Conservation (phyloP, 169 alveolate species). For the Babesia ovata region DNA sequence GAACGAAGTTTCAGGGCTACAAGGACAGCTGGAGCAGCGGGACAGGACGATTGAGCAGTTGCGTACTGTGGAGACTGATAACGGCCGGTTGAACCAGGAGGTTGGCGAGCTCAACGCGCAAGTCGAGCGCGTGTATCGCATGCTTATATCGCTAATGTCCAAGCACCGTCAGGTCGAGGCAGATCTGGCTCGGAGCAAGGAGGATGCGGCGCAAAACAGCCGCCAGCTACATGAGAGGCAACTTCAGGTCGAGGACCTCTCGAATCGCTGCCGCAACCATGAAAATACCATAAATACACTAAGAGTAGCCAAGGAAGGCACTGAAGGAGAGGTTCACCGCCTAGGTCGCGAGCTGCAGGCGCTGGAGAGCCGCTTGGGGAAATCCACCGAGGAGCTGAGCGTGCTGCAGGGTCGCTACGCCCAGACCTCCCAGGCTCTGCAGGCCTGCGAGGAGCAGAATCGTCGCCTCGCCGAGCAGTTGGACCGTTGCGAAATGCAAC, state of each 20-base stretch:
- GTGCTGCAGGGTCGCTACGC: conserved; percentile 15
- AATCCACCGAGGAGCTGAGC: conserved; percentile 21
- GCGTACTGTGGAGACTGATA: conserved; percentile 34
- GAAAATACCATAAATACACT: conserved; percentile 14
- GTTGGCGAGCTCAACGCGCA: conserved; percentile 30
- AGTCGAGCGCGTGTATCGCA: conserved; percentile 54
- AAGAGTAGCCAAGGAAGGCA: conserved; percentile 24
- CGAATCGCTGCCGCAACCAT: conserved; percentile 24
- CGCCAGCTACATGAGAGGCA: conserved; percentile 34
- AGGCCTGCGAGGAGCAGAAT: conserved; percentile 33
- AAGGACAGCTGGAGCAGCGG: conserved; percentile 43
- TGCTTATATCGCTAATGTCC: conserved; percentile 51
- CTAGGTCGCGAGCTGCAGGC: conserved; percentile 23
- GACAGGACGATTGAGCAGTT: conserved; percentile 17
- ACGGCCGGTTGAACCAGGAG: conserved; percentile 35
- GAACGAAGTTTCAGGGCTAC: conserved; percentile 29
- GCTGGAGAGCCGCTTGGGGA: conserved; percentile 37
- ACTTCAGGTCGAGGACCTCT: conserved; percentile 25
- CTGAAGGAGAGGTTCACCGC: conserved; percentile 36
- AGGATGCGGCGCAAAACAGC: conserved; percentile 8
- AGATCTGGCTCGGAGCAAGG: conserved; percentile 35
- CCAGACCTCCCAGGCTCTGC: conserved; percentile 22
- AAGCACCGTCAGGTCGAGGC: conserved; percentile 34
- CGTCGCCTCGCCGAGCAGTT: conserved; percentile 33
- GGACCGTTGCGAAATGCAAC: conserved; percentile 27